Evolutionary conservation across 1,139 yeast species (phyloP).

Genomic region (Suhomyces chickasaworum): DNA sequence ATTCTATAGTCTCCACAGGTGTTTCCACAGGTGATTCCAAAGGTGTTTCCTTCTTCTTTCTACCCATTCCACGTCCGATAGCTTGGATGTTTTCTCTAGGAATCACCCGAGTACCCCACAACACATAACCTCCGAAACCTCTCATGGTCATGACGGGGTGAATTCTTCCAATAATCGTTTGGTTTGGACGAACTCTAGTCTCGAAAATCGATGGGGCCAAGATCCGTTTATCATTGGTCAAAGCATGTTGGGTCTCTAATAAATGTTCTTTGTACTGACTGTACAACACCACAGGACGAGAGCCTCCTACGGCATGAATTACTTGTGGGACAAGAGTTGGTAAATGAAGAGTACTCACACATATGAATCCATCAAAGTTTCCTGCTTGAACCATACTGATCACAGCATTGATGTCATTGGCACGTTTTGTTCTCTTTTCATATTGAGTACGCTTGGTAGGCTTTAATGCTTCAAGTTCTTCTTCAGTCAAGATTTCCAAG

Average conservation of each 20-base stretch:
- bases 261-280: slow-evolving; percentile 79
- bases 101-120: slow-evolving; percentile 77
- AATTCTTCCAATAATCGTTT: slow-evolving; percentile 89
- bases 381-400: slow-evolving; percentile 52
- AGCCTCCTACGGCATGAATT: slow-evolving; percentile 74
- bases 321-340: slow-evolving; percentile 64
- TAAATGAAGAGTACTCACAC: slow-evolving; percentile 72
- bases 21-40: slow-evolving; percentile 8
- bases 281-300: slow-evolving; percentile 83
- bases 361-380: slow-evolving; percentile 75
- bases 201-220: slow-evolving; percentile 85
- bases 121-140: slow-evolving; percentile 88
- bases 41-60: slow-evolving; percentile 27
- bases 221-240: slow-evolving; percentile 66
- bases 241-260: slow-evolving; percentile 68
- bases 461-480: slow-evolving; percentile 57
- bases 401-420: slow-evolving; percentile 53
- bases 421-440: slow-evolving; percentile 61
- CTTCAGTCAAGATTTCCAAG: slow-evolving; percentile 52
- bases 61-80: slow-evolving; percentile 53
- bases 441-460: slow-evolving; percentile 67
- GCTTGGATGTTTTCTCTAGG: slow-evolving; percentile 64
- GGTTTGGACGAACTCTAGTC: slow-evolving; percentile 82
- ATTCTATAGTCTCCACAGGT: slow-evolving; percentile 1
- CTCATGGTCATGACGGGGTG: slow-evolving; percentile 95